These are phyloP conservation scores for Candida koratica DNA, from an alignment of 805 yeast genomes.

Conservation along the genomic window DNA sequence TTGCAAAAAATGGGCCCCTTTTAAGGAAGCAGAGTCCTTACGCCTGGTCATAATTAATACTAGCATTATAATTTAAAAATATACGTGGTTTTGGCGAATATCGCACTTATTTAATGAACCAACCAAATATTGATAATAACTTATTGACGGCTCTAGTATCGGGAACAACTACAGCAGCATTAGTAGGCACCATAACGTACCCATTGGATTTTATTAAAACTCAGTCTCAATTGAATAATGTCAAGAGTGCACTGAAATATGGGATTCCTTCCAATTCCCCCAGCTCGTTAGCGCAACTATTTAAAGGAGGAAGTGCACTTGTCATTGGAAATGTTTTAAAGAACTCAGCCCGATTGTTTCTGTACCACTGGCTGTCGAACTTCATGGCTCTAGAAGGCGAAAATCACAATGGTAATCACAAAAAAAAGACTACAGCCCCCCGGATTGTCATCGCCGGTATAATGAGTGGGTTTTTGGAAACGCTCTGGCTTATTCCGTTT, in stretches of 20 bases:
- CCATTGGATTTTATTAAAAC: conserved; percentile 73
- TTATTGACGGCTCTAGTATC: conserved; percentile 56
- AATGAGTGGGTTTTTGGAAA: conserved; percentile 79
- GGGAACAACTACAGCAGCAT: conserved; percentile 60
- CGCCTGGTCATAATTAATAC: conserved; percentile 24
- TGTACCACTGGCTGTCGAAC: conserved; percentile 71
- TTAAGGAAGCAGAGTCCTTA: conserved; percentile 24
- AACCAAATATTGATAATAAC: conserved; percentile 21
- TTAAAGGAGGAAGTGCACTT: conserved; percentile 68
- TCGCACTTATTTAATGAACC: no score
- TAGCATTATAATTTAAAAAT: no score
- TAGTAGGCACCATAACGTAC: conserved; percentile 59
- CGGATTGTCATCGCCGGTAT: conserved; percentile 79
- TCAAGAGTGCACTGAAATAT: conserved; percentile 29
- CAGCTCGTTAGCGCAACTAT: conserved; percentile 30
- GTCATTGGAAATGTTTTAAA: conserved; percentile 72
- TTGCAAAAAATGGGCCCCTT: conserved; percentile 45
- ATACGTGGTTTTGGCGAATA: no score
- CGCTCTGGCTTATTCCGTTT: conserved; percentile 82
- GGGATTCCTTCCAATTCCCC: conserved; percentile 33
- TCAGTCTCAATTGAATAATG: conserved; percentile 51
- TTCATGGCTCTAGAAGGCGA: conserved; percentile 51
- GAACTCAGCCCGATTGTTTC: conserved; percentile 66
- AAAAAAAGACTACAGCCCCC: conserved; percentile 69
- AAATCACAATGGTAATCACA: conserved; percentile 30